Evolutionary conservation across 139 green algal genomes (phyloP).

Genomic region (Protoeuglena noctilucae): DNA sequence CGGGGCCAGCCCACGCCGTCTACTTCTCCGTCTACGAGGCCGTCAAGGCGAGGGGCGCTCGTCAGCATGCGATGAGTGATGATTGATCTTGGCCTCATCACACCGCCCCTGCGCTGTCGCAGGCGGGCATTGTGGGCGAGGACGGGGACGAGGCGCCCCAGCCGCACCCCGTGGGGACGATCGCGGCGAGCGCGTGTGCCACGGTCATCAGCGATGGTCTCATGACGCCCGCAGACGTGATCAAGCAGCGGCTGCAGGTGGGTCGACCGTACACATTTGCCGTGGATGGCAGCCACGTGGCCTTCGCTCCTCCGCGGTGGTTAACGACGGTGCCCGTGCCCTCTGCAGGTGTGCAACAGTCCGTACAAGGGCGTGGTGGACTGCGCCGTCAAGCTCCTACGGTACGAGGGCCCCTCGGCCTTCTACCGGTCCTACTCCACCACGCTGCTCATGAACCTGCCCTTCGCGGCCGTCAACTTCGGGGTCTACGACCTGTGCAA

Average conservation of each 20-base stretch:
- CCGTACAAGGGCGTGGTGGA: conserved; percentile 45
- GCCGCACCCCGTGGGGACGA: background rate
- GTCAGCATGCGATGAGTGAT: too few species aligned
- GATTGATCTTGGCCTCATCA: too few species aligned
- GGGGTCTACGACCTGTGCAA: conserved; percentile 79
- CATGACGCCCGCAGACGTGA: conserved; percentile 71
- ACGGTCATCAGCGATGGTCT: conserved; percentile 70
- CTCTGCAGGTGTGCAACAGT: conserved; percentile 27
- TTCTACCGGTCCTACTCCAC: conserved; percentile 81
- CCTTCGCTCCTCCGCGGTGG: background rate
- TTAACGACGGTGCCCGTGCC: background rate
- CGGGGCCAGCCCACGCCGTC: conserved; percentile 72
- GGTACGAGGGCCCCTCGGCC: conserved; percentile 49
- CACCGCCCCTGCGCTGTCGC: too few species aligned
- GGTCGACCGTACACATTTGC: background rate
- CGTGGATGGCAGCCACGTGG: background rate
- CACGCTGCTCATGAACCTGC: conserved; percentile 91
- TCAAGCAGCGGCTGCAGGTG: conserved; percentile 87
- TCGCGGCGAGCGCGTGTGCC: conserved; percentile 41
- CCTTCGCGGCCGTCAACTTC: conserved; percentile 88
- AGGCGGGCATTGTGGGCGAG: too few species aligned
- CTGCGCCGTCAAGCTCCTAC: conserved; percentile 36
- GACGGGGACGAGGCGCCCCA: background rate
- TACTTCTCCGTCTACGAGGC: conserved; percentile 90
- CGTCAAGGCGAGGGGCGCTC: background rate